Base-by-base conservation (phyloP, 1,139 yeast species). In the Yamadazyma pseudoaaseri region DNA sequence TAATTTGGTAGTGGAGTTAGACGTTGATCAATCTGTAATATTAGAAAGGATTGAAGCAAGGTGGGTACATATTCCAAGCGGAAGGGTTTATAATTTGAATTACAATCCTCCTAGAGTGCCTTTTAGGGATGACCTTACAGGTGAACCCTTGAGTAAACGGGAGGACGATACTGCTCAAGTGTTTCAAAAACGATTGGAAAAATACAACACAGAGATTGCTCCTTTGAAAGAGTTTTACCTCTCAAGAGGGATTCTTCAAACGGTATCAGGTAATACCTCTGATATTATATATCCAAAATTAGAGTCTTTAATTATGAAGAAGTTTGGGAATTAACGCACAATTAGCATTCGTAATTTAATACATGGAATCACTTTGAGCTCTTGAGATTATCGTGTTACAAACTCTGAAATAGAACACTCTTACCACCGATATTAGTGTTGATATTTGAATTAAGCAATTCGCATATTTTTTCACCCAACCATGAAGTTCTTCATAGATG, bases 51-150 rank as follows among this genome's bases (percentile, higher is more conserved):
- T 90, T 23, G 86, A 84, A 49, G 85, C 87, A 42, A 63, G 97
- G 43, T 89, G 85, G 82, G 84, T 87, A 22, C 97, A 90, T 59
- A 54, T 71, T 8, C 79, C 86, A 0, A 84, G 95, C 39, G 97
- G 97, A 0, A 65, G 97, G 43, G 83, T 89, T 2, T 90, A 90
- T 56, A 90, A 85, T 52, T 56, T 86, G 43, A 81, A 86, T 39
- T 90, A 86, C 58, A 87, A 86, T 49, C 97, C 97, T 3, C 97
- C 97, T 2, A 82, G 81, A 47, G 73, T 71, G 1, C 79, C 89
- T 0, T 94, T 86, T 33, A 71, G 62, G 41, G 97, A 90, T 53
- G 97, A 90, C 53, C 52, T 87, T 2, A 90, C 97, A 0, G 96
- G 96, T 0, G 97, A 90, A 51, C 81, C 86, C 1, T 65, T 90